Conservation (phyloP, 345 rosid genomes). For the Populus alba region DNA sequence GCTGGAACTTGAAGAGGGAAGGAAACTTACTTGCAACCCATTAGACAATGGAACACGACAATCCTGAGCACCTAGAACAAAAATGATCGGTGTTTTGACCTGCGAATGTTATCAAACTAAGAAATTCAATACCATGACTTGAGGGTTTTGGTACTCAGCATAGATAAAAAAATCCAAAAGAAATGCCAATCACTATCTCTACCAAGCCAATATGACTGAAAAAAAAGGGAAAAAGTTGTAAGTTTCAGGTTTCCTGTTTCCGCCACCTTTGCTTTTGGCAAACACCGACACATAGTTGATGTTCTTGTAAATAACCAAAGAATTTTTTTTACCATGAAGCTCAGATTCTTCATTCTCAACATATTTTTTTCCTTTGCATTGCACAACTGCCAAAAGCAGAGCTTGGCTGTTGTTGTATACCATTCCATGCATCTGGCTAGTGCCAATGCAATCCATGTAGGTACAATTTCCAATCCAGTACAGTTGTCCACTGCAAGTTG, state of each 20-base stretch:
- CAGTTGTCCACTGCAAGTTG: neutral
- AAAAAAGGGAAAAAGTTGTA: neutral
- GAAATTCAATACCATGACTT: neutral
- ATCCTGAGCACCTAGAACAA: constrained; percentile 81
- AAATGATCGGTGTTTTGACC: constrained; percentile 87
- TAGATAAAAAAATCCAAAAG: too few species aligned
- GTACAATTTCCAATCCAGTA: neutral
- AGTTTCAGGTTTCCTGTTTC: neutral
- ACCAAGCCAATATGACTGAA: too few species aligned
- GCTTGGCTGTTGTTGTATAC: neutral
- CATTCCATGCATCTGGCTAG: neutral
- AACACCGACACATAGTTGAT: neutral
- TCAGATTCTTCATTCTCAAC: neutral
- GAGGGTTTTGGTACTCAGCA: too few species aligned
- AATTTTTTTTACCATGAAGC: neutral
- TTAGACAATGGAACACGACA: constrained; percentile 81
- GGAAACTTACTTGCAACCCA: constrained; percentile 69
- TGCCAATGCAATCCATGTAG: neutral
- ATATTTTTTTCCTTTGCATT: neutral
- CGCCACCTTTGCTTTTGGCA: neutral
- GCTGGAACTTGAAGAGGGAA: constrained; percentile 7
- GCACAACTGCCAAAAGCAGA: neutral
- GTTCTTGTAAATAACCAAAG: neutral
- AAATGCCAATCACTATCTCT: too few species aligned
- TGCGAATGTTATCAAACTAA: constrained; percentile 24